A percentile compares a stretch with the other conserved stretches of the same genome.
Conservation (phyloP, 805 yeast genomes). For the Alloascoidea hylecoeti region DNA sequence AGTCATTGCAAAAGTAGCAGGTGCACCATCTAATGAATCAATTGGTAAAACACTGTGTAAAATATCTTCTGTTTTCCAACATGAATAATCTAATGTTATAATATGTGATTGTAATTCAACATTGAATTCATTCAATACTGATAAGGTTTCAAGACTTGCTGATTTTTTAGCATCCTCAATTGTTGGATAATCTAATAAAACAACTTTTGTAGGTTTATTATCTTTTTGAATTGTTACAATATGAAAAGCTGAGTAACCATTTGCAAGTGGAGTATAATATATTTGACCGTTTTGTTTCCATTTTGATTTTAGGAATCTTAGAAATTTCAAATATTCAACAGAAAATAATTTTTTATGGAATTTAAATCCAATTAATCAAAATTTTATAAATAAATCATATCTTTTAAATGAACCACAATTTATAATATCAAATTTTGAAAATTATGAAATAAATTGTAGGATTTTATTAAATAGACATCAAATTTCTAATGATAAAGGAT, state of each 20-base stretch:
- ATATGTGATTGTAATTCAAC: constrained; percentile 37
- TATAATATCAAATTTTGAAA: constrained; percentile 20
- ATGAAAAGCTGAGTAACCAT: constrained; percentile 58
- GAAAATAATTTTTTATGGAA: constrained; percentile 15
- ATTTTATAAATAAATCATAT: constrained; percentile 8
- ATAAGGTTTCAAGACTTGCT: constrained; percentile 27
- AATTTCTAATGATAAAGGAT: no score
- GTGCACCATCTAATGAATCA: constrained; percentile 52
- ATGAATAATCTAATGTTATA: constrained; percentile 50
- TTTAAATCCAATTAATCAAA: constrained; percentile 12
- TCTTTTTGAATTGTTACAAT: constrained; percentile 34
- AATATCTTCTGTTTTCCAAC: constrained; percentile 87
- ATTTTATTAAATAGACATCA: no score
- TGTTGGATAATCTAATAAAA: constrained; percentile 44
- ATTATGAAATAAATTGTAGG: no score
- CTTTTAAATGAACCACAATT: constrained; percentile 28
- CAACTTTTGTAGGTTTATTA: constrained; percentile 26
- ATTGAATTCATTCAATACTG: constrained; percentile 30
- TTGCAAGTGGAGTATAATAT: no score
- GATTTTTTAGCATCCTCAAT: constrained; percentile 20
- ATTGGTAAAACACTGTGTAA: constrained; percentile 67
- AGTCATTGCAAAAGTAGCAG: constrained; percentile 82
- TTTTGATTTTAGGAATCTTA: constrained; percentile 41
- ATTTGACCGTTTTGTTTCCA: constrained; percentile 19
- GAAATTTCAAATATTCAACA: constrained; percentile 11